Evolutionary conservation across 2,329 filamentous ascomycete genomes (phyloP).

Genomic region (Fusarium sp.): DNA sequence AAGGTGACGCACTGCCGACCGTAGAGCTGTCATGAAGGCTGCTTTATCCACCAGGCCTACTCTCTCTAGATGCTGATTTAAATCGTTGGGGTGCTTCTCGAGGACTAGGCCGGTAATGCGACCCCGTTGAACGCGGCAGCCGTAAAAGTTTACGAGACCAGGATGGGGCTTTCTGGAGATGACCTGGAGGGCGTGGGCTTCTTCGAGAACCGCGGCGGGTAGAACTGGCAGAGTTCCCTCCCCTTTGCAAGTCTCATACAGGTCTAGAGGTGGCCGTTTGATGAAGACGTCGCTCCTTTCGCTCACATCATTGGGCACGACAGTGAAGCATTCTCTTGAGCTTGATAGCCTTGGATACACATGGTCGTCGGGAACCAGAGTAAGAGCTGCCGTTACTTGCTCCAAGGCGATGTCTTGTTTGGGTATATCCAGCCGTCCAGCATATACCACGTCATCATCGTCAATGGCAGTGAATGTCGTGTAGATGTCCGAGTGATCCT

Average conservation of each 20-base stretch:
- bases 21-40: neutral
- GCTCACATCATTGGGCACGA: neutral
- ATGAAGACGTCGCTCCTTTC: neutral
- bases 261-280: neutral
- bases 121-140: neutral
- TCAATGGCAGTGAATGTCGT: neutral
- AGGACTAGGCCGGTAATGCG: neutral
- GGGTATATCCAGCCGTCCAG: neutral
- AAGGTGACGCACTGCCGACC: neutral
- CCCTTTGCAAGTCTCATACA: neutral
- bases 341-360: neutral
- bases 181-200: conserved; percentile 1
- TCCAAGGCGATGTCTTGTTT: neutral
- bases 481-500: neutral
- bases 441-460: neutral
- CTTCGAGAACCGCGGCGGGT: neutral
- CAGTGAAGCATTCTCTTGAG: neutral
- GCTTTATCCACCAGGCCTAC: neutral
- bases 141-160: conserved; percentile 1
- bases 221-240: neutral
- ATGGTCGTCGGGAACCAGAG: neutral
- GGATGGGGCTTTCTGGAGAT: neutral
- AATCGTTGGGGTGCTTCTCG: neutral
- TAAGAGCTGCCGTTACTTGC: neutral
- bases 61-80: neutral